A percentile compares a stretch with the other conserved stretches of the same genome.
Evolutionary conservation across 2,329 filamentous ascomycete genomes (phyloP).

Genomic region (Mollisia scopiformis): DNA sequence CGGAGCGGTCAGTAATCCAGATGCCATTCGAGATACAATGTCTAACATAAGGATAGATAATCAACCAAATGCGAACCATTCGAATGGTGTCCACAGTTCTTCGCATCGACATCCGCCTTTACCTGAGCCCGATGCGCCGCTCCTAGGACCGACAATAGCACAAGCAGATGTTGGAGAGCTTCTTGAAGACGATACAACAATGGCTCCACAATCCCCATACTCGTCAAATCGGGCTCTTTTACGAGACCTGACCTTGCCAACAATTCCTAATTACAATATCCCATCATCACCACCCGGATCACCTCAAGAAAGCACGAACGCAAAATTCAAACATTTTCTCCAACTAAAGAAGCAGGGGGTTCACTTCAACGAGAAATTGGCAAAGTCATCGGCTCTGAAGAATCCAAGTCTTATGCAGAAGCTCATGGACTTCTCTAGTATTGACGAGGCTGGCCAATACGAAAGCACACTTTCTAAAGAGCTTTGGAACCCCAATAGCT

Average conservation of each 20-base stretch:
- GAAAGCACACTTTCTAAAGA: slow-evolving; percentile 59
- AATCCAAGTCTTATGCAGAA: slow-evolving; percentile 76
- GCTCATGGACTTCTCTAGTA: slow-evolving; percentile 69
- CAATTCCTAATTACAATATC: slow-evolving; percentile 72
- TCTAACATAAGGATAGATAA: not conserved
- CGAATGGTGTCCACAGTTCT: not conserved
- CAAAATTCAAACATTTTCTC: slow-evolving; percentile 75
- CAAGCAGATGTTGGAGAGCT: slow-evolving; percentile 22
- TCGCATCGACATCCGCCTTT: not conserved
- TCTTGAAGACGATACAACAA: slow-evolving; percentile 34
- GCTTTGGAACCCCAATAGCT: slow-evolving; percentile 59
- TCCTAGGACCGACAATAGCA: slow-evolving; percentile 33
- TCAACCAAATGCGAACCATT: not conserved
- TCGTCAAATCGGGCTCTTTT: slow-evolving; percentile 64
- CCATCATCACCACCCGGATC: slow-evolving; percentile 72
- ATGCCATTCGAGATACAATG: not conserved
- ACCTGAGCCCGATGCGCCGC: slow-evolving; percentile 24
- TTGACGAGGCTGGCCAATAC: slow-evolving; percentile 63
- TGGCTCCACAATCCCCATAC: slow-evolving; percentile 61
- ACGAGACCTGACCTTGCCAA: slow-evolving; percentile 74
- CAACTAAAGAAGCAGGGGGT: slow-evolving; percentile 75
- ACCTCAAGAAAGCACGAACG: slow-evolving; percentile 54
- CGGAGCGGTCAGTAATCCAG: slow-evolving; percentile 14
- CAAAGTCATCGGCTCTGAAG: slow-evolving; percentile 65
- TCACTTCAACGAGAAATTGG: slow-evolving; percentile 79